Evolutionary conservation across 148 eudicot species (phyloP).

Genomic region (Rhododendron molle): DNA sequence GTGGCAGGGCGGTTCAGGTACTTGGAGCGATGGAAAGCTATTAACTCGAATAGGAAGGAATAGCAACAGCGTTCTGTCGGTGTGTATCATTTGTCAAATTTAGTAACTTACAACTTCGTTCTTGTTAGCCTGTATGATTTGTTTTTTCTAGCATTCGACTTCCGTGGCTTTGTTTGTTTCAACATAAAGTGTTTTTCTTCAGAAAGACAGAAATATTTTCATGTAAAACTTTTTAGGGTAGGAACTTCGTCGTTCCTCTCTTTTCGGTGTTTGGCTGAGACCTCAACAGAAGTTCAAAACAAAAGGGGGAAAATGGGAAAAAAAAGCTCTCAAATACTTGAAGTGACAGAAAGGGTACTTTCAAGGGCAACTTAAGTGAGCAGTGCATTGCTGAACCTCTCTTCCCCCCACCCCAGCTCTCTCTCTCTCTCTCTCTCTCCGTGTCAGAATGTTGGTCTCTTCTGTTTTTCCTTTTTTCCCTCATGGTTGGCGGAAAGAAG

Average conservation of each 20-base stretch:
- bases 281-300: background rate
- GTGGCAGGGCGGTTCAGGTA: constrained; percentile 99
- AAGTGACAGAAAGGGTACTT: background rate
- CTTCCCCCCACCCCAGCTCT: background rate
- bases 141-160: background rate
- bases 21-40: constrained; percentile 98
- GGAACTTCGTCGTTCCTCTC: background rate
- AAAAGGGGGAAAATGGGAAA: background rate
- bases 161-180: background rate
- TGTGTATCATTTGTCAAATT: constrained; percentile 35
- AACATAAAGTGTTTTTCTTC: background rate
- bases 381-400: background rate
- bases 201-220: background rate
- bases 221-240: background rate
- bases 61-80: constrained; percentile 73
- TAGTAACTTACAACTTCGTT: constrained; percentile 1
- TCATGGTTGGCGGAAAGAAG: background rate
- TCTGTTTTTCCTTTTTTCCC: background rate
- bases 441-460: background rate
- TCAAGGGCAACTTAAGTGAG: background rate
- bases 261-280: background rate
- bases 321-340: background rate
- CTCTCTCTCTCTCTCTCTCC: background rate
- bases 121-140: constrained; percentile 1
- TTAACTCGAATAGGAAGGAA: constrained; percentile 97